phyloP scores from a whole-genome alignment of 352 stramenopile species.

The Pythium sp. region DNA sequence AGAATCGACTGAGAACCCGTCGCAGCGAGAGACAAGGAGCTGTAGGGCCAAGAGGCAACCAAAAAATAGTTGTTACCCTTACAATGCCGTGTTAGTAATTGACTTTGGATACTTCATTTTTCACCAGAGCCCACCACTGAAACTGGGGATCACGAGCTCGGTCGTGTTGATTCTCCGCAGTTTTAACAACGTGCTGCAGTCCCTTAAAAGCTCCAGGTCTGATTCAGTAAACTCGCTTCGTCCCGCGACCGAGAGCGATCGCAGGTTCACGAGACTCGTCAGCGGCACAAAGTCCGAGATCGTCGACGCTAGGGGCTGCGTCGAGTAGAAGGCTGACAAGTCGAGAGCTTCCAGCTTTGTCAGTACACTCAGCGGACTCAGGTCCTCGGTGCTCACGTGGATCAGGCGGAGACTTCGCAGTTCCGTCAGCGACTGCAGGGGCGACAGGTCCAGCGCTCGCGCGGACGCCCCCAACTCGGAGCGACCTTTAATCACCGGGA shows the following conservation, averaged over 20 bases:
- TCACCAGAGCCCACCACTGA: neutral
- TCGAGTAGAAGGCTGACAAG: slow-evolving; percentile 5
- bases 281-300: neutral
- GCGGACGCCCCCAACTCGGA: neutral
- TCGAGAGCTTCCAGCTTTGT: neutral
- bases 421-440: neutral
- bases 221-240: neutral
- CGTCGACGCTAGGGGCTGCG: neutral
- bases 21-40: too few species aligned
- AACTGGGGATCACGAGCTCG: slow-evolving; percentile 3
- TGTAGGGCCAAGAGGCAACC: too few species aligned
- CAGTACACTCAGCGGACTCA: neutral
- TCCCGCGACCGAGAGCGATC: slow-evolving; percentile 1
- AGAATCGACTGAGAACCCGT: neutral
- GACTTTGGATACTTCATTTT: neutral
- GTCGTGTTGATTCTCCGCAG: slow-evolving; percentile 1
- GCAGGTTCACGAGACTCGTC: slow-evolving; percentile 2
- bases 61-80: neutral
- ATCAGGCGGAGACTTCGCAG: neutral
- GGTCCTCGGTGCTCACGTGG: neutral
- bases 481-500: neutral
- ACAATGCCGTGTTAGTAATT: neutral
- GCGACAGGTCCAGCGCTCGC: neutral
- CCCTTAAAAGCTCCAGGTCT: neutral
- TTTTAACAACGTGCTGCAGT: neutral